phyloP scores from a whole-genome alignment of 257 asterid species.

The Solanum pimpinellifolium region DNA sequence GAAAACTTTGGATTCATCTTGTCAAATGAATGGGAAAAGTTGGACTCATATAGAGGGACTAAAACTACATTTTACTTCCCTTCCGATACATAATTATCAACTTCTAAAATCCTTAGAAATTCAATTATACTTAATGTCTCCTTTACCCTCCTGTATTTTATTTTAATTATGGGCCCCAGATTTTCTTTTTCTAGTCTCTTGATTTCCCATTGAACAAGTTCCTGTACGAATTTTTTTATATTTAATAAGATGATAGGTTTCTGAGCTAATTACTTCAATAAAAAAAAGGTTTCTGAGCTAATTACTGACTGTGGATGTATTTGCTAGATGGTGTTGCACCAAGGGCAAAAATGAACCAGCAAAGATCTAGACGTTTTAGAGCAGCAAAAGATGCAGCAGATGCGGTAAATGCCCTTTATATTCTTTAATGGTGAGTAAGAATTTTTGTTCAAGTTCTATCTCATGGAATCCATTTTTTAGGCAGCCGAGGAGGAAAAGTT shows the following conservation, averaged over 20 bases:
- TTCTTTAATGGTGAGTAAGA: background rate
- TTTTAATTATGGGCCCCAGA: background rate
- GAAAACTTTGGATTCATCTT: background rate
- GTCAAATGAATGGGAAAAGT: background rate
- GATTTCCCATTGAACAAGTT: background rate
- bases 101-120: background rate
- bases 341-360: conserved; percentile 63
- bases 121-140: background rate
- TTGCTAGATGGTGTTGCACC: conserved; percentile 70
- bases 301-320: background rate
- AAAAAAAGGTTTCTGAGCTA: background rate
- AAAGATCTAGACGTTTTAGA: conserved; percentile 39
- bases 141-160: background rate
- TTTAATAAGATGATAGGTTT: background rate
- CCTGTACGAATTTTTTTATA: background rate
- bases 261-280: background rate
- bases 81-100: background rate
- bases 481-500: conserved; percentile 29
- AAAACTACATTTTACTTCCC: background rate
- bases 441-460: background rate
- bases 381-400: conserved; percentile 26
- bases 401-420: conserved; percentile 12
- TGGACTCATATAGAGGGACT: background rate
- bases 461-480: conserved; percentile 11
- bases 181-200: background rate